These are phyloP conservation scores for Penicillium macrosclerotiorum DNA, from an alignment of 495 filamentous ascomycete species.

Conservation along the genomic window DNA sequence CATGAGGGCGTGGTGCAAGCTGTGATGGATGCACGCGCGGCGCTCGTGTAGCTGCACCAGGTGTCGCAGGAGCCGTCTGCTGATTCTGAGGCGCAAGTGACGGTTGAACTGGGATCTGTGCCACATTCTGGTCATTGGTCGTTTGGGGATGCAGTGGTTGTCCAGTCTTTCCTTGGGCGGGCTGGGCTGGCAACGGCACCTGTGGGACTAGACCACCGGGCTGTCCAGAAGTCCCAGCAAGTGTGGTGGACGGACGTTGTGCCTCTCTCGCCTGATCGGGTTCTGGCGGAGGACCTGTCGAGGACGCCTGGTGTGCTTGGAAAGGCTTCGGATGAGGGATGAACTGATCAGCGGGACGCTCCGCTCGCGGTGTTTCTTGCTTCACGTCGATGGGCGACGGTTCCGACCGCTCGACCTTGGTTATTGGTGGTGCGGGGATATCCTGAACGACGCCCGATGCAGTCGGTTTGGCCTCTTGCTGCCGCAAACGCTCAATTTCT, in stretches of 20 bases:
- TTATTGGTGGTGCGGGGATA: slow-evolving; percentile 9
- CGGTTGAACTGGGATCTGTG: slow-evolving; percentile 31
- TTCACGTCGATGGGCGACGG: slow-evolving; percentile 39
- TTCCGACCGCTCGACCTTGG: slow-evolving; percentile 26
- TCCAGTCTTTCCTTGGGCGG: slow-evolving; percentile 27
- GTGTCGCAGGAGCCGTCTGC: slow-evolving; percentile 18
- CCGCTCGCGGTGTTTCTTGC: slow-evolving; percentile 20
- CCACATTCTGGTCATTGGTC: slow-evolving; percentile 32
- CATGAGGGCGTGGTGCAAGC: slow-evolving; percentile 19
- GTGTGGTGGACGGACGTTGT: background rate
- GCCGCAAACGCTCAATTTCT: slow-evolving; percentile 68
- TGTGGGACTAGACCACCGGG: slow-evolving; percentile 10
- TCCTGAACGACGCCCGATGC: background rate
- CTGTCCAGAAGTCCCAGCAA: slow-evolving; percentile 1
- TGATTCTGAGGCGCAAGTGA: slow-evolving; percentile 27
- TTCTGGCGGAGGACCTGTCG: background rate
- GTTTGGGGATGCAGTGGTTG: slow-evolving; percentile 25
- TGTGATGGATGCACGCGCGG: slow-evolving; percentile 27
- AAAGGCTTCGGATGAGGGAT: background rate
- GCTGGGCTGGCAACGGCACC: slow-evolving; percentile 11
- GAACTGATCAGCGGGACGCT: slow-evolving; percentile 1
- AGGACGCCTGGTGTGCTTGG: background rate
- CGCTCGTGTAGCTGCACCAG: slow-evolving; percentile 17
- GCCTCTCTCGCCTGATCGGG: slow-evolving; percentile 13
- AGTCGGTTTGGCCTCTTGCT: slow-evolving; percentile 50